Conservation (phyloP, 2,329 filamentous ascomycete species). For the Nigrospora sphaerica region DNA sequence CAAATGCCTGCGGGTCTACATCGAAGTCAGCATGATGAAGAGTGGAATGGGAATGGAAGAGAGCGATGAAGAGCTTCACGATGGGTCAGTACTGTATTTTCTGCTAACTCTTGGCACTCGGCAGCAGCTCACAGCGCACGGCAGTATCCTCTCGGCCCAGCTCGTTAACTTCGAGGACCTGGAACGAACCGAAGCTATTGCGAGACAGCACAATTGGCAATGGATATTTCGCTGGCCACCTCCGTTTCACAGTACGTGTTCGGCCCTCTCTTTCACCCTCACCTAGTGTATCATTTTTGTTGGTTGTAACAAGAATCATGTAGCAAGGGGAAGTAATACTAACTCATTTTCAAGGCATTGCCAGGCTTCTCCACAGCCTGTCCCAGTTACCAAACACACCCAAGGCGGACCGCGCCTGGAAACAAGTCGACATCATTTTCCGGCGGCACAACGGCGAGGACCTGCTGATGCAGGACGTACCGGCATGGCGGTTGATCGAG, state of each 20-base stretch:
- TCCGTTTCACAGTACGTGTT: not conserved
- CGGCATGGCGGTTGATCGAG: constrained; percentile 10
- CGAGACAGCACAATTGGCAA: constrained; percentile 7
- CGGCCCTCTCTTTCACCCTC: no score
- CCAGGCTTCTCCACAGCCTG: constrained; percentile 7
- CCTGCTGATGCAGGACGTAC: constrained; percentile 7
- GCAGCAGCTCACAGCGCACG: no score
- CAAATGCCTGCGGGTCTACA: not conserved
- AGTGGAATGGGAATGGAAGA: not conserved
- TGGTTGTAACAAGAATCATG: no score
- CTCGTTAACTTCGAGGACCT: constrained; percentile 10
- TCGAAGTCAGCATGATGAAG: not conserved
- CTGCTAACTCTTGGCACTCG: no score
- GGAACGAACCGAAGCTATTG: constrained; percentile 6
- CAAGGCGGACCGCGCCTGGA: constrained; percentile 9
- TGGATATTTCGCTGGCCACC: constrained; percentile 11
- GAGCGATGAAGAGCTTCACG: no score
- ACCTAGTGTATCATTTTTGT: no score
- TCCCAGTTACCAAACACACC: constrained; percentile 6
- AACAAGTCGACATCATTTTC: constrained; percentile 10
- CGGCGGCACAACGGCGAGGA: constrained; percentile 9
- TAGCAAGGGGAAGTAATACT: no score
- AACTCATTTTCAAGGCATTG: not conserved
- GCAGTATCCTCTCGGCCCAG: constrained; percentile 1
- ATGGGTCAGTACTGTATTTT: no score